Base-by-base conservation (phyloP, 352 stramenopile species). In the Globisporangium cystogenes region DNA sequence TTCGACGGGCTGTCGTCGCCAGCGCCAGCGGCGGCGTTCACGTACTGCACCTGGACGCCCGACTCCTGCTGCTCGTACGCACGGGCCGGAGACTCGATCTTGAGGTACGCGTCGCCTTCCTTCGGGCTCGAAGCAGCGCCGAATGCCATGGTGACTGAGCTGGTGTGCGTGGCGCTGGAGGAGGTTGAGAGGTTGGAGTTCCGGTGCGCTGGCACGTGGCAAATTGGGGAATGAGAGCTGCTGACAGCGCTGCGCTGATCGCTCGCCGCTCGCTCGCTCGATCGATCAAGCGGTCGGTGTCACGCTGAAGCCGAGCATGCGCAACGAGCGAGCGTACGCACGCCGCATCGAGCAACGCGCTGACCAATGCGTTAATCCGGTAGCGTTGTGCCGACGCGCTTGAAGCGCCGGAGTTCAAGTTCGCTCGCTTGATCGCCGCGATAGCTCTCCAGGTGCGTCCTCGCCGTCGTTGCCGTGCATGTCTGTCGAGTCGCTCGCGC, bases 21-120 rank as follows among this genome's bases (percentile, higher is more conserved):
- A 0, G 21, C 55, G 23, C 14, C 6, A 0, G 21, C 26, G 4
- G 29, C 26, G 26, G 26, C 26, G 26, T 29, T 37, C 23, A 40
- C 31, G 31, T 51, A 44, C 21, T 50, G 40, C 24, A 51, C 51
- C 16, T 53, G 20, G 36, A 54, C 42, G 16, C 37, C 36, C 15
- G 52, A n/a, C 16, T 39, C 21, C 15, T 21, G 20, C 20, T n/a
- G n/a, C n/a, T 35, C 14, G 31, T 58, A 27, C 7, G 24, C 29
- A 15, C 42, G 10, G 41, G 51, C 51, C 29, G 52, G 52, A 10
- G 52, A 47, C 42, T 51, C 52, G 36, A 58, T 12, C 43, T 58
- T 47, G 42, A 55, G 37, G n/a, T 40, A 55, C 35, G 10, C 49
- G n/a, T 37, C 27, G 40, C 33, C 39, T 7, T 48, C 24, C 12